These are phyloP conservation scores for Gonium pectorale DNA, from an alignment of 139 green algal genomes.

Conservation along the genomic window DNA sequence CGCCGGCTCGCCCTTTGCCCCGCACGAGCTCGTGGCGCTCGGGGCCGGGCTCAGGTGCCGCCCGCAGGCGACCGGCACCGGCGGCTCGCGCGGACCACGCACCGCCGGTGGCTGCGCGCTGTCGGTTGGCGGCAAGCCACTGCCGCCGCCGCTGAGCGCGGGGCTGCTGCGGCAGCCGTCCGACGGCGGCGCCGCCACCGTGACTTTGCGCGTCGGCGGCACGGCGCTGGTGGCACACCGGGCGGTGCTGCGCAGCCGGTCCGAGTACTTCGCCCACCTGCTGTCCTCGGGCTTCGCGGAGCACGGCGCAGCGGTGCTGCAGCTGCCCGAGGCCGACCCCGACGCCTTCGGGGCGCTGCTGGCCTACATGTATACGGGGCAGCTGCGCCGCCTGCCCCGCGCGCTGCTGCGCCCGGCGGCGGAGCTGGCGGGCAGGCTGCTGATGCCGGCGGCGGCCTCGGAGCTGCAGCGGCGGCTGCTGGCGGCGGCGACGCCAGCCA, in stretches of 20 bases:
- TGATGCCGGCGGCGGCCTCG: not conserved
- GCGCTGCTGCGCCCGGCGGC: constrained; percentile 1
- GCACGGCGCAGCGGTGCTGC: not conserved
- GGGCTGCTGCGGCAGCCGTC: not conserved
- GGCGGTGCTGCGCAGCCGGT: not conserved
- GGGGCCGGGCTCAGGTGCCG: not conserved
- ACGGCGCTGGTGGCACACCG: not conserved
- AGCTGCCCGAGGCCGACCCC: not conserved
- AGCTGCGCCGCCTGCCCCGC: not conserved
- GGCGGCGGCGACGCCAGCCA: not conserved
- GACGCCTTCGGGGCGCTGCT: not conserved
- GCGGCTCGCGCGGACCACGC: not conserved
- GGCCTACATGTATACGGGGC: not conserved
- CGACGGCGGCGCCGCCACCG: not conserved
- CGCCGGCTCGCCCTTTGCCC: not conserved
- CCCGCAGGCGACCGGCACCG: not conserved
- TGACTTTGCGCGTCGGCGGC: not conserved
- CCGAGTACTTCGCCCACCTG: not conserved
- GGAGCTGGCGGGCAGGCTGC: constrained; percentile 25
- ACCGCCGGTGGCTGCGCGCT: not conserved
- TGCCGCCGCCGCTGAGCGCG: not conserved
- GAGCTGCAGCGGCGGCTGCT: constrained; percentile 6
- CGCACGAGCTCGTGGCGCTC: not conserved
- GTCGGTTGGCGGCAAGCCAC: too few species aligned
- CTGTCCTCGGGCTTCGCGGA: not conserved